These are phyloP conservation scores for Coemansia sp. DNA, from an alignment of 192 early-diverging fungal genomes.

Conservation along the genomic window DNA sequence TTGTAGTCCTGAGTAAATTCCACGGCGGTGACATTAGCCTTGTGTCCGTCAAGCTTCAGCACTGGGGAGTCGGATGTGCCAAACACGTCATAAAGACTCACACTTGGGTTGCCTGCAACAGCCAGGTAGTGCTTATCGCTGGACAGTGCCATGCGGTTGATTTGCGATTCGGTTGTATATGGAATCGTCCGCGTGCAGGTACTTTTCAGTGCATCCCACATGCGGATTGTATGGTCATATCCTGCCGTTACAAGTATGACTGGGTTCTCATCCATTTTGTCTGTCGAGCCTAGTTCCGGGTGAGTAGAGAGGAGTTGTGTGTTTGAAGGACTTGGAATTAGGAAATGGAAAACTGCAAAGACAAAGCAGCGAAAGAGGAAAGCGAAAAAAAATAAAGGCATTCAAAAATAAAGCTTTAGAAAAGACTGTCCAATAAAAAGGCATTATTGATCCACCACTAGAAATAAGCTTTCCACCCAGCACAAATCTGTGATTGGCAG, in stretches of 20 bases:
- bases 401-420: no score
- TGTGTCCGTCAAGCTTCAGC: slow-evolving; percentile 51
- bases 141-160: slow-evolving; percentile 57
- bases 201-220: slow-evolving; percentile 58
- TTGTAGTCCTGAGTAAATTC: slow-evolving; percentile 54
- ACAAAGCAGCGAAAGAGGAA: no score
- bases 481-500: no score
- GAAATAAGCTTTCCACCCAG: no score
- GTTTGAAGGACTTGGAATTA: background rate
- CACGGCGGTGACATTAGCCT: slow-evolving; percentile 50
- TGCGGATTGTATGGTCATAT: slow-evolving; percentile 56
- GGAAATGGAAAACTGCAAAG: no score
- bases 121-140: slow-evolving; percentile 53
- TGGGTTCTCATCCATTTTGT: slow-evolving; percentile 44
- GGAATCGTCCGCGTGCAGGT: slow-evolving; percentile 53
- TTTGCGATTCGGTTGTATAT: slow-evolving; percentile 51
- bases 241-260: slow-evolving; percentile 53
- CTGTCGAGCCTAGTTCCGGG: background rate
- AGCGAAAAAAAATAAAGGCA: no score
- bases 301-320: slow-evolving; percentile 2
- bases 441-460: no score
- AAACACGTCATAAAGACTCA: slow-evolving; percentile 55
- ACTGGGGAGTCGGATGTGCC: slow-evolving; percentile 43
- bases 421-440: no score
- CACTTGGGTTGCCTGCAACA: slow-evolving; percentile 51